Conservation (phyloP, 2,329 filamentous ascomycete genomes). For the Aspergillus sp. region DNA sequence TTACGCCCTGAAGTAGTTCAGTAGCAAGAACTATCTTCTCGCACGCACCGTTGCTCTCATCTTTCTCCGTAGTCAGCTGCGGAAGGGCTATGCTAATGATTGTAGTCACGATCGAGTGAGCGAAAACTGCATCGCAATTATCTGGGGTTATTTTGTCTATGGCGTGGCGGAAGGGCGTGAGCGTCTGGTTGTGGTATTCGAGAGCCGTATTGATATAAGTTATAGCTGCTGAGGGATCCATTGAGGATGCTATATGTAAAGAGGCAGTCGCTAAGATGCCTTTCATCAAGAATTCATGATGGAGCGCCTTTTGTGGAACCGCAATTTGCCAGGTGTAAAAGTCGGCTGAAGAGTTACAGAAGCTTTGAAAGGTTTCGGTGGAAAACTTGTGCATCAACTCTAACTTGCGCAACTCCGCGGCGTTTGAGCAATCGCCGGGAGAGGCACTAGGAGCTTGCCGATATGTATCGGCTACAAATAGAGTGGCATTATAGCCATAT, state of each 20-base stretch:
- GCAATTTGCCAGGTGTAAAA: conserved; percentile 41
- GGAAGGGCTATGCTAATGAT: conserved; percentile 38
- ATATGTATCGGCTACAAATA: not conserved
- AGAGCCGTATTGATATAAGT: conserved; percentile 39
- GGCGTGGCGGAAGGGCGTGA: conserved; percentile 35
- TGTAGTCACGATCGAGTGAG: conserved; percentile 38
- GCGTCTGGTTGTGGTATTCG: conserved; percentile 37
- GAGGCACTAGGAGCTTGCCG: not conserved
- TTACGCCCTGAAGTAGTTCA: conserved; percentile 37
- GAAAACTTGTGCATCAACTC: conserved; percentile 56
- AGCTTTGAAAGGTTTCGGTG: conserved; percentile 46
- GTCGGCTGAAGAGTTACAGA: conserved; percentile 34
- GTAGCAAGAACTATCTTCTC: conserved; percentile 39
- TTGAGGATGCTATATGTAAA: conserved; percentile 39
- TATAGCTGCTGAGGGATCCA: conserved; percentile 28
- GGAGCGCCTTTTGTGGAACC: conserved; percentile 42
- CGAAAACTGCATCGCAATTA: conserved; percentile 40
- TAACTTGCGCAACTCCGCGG: conserved; percentile 38
- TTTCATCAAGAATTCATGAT: conserved; percentile 44
- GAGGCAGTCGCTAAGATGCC: conserved; percentile 42
- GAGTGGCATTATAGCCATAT: not conserved
- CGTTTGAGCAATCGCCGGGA: conserved; percentile 11
- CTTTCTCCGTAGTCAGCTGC: conserved; percentile 29
- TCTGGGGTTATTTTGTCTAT: conserved; percentile 34
- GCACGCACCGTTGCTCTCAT: conserved; percentile 31